These are phyloP conservation scores for Metschnikowia henanensis DNA, from an alignment of 805 yeast species.

Conservation along the genomic window DNA sequence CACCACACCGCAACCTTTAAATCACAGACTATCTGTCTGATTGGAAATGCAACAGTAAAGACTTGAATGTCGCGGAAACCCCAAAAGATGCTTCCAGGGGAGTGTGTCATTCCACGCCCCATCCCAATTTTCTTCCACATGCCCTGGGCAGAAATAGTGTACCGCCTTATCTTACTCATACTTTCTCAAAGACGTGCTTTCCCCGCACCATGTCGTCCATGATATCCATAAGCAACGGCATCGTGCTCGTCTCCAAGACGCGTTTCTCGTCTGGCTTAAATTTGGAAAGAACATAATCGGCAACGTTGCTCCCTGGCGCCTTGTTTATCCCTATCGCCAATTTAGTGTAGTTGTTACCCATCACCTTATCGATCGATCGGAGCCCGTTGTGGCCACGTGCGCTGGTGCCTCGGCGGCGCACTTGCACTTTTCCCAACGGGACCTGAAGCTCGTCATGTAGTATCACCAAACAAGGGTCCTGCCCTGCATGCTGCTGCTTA, in stretches of 20 bases:
- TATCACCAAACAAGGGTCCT: conserved; percentile 47
- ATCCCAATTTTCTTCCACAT: too few species aligned
- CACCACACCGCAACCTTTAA: too few species aligned
- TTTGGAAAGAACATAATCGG: conserved; percentile 61
- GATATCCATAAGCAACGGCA: conserved; percentile 39
- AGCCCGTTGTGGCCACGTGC: conserved; percentile 88
- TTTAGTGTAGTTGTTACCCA: conserved; percentile 59
- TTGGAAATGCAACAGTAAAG: too few species aligned
- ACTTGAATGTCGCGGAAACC: too few species aligned
- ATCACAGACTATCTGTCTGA: too few species aligned
- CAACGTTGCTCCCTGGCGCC: conserved; percentile 53
- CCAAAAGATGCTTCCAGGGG: too few species aligned
- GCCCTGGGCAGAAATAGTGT: too few species aligned
- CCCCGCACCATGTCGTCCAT: conserved; percentile 35
- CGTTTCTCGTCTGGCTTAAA: conserved; percentile 48
- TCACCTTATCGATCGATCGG: conserved; percentile 48
- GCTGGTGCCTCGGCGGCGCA: conserved; percentile 59
- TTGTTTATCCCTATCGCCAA: conserved; percentile 79
- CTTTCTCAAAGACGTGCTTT: conserved; percentile 11
- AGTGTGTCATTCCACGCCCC: neutral
- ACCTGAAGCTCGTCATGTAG: conserved; percentile 79
- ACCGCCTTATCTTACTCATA: neutral
- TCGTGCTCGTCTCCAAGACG: conserved; percentile 36
- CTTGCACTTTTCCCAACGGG: conserved; percentile 62
- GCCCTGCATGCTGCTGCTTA: conserved; percentile 19